Conservation (phyloP, 2,329 filamentous ascomycete genomes). For the Emergomyces orientalis region DNA sequence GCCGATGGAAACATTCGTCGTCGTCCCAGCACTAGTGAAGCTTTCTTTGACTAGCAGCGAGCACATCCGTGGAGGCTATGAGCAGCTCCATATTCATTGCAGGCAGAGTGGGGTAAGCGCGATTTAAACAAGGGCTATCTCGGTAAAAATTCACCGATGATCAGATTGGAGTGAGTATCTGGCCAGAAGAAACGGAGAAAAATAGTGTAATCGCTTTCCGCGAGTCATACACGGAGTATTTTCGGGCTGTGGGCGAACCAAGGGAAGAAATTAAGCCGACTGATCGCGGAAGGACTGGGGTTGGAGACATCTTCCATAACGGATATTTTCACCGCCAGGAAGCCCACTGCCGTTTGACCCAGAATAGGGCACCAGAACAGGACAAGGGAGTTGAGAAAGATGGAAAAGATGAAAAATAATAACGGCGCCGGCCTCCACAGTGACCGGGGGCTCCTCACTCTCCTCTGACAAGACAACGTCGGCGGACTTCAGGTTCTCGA, state of each 20-base stretch:
- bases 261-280: background rate
- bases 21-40: background rate
- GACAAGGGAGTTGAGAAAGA: background rate
- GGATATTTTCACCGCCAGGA: conserved; percentile 4
- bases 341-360: conserved; percentile 3
- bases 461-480: conserved; percentile 44
- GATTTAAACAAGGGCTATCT: conserved; percentile 6
- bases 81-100: conserved; percentile 3
- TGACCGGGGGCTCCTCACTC: conserved; percentile 47
- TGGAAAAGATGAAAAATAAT: background rate
- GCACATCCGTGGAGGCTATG: conserved; percentile 5
- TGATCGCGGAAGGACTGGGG: conserved; percentile 5
- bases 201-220: conserved; percentile 1
- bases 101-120: background rate
- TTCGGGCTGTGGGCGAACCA: background rate
- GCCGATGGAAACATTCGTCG: conserved; percentile 4
- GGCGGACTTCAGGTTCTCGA: conserved; percentile 46
- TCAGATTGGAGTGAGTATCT: background rate
- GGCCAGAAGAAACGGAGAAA: background rate
- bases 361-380: background rate
- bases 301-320: background rate
- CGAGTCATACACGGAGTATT: conserved; percentile 1
- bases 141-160: conserved; percentile 6
- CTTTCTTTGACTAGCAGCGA: background rate
- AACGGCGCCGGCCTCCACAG: conserved; percentile 30